These are phyloP conservation scores for Colletotrichum eleusines DNA, from an alignment of 2,329 filamentous ascomycete genomes.

Conservation along the genomic window DNA sequence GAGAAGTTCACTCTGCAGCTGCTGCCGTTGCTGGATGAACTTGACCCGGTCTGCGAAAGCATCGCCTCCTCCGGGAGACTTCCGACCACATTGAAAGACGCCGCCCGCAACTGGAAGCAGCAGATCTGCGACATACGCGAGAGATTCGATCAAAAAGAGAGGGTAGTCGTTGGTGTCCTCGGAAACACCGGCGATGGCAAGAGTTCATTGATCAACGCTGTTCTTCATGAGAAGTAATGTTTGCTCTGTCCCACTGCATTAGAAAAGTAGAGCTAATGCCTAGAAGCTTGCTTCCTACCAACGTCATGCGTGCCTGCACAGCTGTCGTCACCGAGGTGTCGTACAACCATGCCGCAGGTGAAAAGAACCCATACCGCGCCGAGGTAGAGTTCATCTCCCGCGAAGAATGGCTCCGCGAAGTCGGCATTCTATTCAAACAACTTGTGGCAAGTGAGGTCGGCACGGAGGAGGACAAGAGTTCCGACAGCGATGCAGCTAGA, in stretches of 20 bases:
- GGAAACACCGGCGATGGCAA: constrained; percentile 33
- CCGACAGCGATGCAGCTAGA: constrained; percentile 51
- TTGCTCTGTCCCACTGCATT: too few species aligned
- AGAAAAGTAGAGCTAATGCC: too few species aligned
- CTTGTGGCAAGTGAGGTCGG: constrained; percentile 55
- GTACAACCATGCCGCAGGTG: constrained; percentile 62
- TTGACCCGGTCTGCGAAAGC: not conserved
- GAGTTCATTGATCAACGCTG: constrained; percentile 18
- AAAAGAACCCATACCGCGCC: constrained; percentile 58
- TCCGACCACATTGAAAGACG: not conserved
- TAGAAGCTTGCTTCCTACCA: constrained; percentile 54
- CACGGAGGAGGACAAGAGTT: not conserved
- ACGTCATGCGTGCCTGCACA: constrained; percentile 71
- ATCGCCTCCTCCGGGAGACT: not conserved
- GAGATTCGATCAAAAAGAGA: not conserved
- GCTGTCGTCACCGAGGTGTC: constrained; percentile 71
- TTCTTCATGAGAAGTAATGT: constrained; percentile 7
- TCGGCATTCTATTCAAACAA: constrained; percentile 61
- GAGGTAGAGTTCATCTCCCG: constrained; percentile 68
- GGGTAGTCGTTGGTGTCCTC: constrained; percentile 13
- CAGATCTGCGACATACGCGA: not conserved
- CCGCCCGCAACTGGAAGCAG: not conserved
- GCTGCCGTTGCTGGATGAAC: constrained; percentile 10
- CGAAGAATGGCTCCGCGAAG: constrained; percentile 65
- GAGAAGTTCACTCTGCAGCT: not conserved